Conservation (phyloP, 805 yeast species). For the Saccharomycopsis synnaedendra region DNA sequence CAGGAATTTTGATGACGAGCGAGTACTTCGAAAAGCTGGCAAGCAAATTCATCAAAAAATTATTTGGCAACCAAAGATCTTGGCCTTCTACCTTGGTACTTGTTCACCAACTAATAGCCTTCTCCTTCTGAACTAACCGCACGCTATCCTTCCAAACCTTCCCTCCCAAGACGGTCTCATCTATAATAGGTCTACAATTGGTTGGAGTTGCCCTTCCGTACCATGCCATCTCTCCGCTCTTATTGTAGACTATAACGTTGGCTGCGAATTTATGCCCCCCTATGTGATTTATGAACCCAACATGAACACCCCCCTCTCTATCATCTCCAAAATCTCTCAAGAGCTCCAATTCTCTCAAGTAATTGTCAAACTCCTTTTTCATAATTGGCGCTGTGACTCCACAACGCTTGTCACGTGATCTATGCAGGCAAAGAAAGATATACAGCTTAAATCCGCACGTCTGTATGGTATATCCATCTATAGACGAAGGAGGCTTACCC, state of each 20-base stretch:
- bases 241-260: constrained; percentile 67
- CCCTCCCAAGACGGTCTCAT: constrained; percentile 60
- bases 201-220: constrained; percentile 75
- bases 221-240: constrained; percentile 74
- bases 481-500: constrained; percentile 21
- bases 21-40: too few species aligned
- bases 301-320: constrained; percentile 63
- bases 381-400: constrained; percentile 90
- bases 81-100: too few species aligned
- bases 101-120: constrained; percentile 8
- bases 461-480: constrained; percentile 22
- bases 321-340: constrained; percentile 70
- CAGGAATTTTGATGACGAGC: too few species aligned
- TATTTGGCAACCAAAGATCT: too few species aligned
- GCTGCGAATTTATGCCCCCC: constrained; percentile 97
- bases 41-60: too few species aligned
- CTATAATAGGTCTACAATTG: constrained; percentile 62
- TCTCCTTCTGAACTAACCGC: constrained; percentile 40
- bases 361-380: constrained; percentile 65
- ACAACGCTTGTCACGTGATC: constrained; percentile 84
- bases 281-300: constrained; percentile 69
- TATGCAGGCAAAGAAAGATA: constrained; percentile 78
- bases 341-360: constrained; percentile 59
- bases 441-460: constrained; percentile 33
- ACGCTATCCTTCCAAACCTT: constrained; percentile 62